phyloP scores from a whole-genome alignment of 2,329 filamentous ascomycete species.

The Beauveria asiatica region DNA sequence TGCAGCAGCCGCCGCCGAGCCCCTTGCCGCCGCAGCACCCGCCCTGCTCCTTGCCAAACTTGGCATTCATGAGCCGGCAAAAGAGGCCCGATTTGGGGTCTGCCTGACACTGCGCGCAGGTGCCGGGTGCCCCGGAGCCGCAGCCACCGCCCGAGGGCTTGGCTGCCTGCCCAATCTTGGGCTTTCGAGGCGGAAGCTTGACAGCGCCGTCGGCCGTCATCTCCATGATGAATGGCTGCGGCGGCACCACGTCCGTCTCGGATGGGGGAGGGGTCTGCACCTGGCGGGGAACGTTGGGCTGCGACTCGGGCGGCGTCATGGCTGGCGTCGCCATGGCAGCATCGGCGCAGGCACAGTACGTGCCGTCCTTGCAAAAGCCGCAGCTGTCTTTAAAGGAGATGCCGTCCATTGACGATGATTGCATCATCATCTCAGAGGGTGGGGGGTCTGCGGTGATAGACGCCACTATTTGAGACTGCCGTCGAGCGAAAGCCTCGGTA shows the following conservation, averaged over 20 bases:
- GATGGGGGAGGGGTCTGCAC: slow-evolving; percentile 50
- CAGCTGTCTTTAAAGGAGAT: slow-evolving; percentile 57
- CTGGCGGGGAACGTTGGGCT: slow-evolving; percentile 36
- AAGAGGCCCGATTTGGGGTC: slow-evolving; percentile 77
- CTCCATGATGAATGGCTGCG: slow-evolving; percentile 43
- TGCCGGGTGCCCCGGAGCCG: slow-evolving; percentile 64
- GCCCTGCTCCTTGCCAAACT: slow-evolving; percentile 37
- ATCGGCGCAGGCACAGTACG: slow-evolving; percentile 75
- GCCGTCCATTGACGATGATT: slow-evolving; percentile 25
- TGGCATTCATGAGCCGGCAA: slow-evolving; percentile 71
- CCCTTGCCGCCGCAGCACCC: slow-evolving; percentile 58
- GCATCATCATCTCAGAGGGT: slow-evolving; percentile 26
- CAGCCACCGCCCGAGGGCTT: slow-evolving; percentile 32
- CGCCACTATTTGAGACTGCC: slow-evolving; percentile 20
- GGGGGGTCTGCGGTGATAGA: slow-evolving; percentile 18
- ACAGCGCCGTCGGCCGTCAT: slow-evolving; percentile 52
- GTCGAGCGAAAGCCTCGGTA: slow-evolving; percentile 53
- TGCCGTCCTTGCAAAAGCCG: slow-evolving; percentile 76
- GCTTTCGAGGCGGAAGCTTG: slow-evolving; percentile 43
- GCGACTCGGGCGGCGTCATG: slow-evolving; percentile 31
- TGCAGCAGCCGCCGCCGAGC: slow-evolving; percentile 58
- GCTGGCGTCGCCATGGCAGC: slow-evolving; percentile 32
- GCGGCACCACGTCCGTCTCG: slow-evolving; percentile 49
- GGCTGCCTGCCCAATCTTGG: slow-evolving; percentile 20
- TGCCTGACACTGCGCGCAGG: slow-evolving; percentile 67